Percentiles rank a stretch among this genome's conserved stretches.
These are phyloP conservation scores for Polytrichum commune DNA, from an alignment of 225 moss, liverwort and hornwort genomes.

Conservation along the genomic window DNA sequence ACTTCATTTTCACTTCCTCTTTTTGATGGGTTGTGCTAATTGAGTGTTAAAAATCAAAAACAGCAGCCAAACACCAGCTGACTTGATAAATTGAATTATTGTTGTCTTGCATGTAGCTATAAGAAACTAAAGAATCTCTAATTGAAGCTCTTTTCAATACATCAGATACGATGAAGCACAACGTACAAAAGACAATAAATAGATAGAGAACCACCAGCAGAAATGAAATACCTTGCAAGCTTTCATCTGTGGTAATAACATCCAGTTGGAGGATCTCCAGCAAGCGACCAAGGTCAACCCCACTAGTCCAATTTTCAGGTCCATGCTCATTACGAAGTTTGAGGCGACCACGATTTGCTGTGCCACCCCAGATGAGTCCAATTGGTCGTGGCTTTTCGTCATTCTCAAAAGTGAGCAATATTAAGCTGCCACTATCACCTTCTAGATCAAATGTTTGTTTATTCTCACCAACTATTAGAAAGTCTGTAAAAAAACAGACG, in stretches of 20 bases:
- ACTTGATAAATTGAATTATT: background rate
- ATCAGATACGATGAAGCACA: too few species aligned
- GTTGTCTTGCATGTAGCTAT: background rate
- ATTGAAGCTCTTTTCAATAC: too few species aligned
- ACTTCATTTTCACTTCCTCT: too few species aligned
- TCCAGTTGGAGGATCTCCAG: constrained; percentile 53
- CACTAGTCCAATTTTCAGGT: constrained; percentile 59
- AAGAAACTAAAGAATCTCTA: too few species aligned
- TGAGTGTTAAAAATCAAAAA: background rate
- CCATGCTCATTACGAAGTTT: constrained; percentile 50
- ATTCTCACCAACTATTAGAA: constrained; percentile 57
- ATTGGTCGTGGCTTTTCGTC: constrained; percentile 37
- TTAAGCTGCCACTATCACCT: constrained; percentile 64
- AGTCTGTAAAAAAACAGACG: constrained; percentile 60
- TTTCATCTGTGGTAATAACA: constrained; percentile 38
- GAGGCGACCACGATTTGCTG: constrained; percentile 52
- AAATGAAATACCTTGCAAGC: constrained; percentile 28
- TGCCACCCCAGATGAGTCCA: constrained; percentile 63
- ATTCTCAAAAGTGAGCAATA: constrained; percentile 28
- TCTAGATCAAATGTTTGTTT: constrained; percentile 55
- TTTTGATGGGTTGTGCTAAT: background rate
- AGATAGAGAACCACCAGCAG: background rate
- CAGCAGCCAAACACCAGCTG: background rate
- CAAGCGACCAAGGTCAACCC: constrained; percentile 55
- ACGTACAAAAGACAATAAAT: background rate